Conservation (phyloP, 257 asterid genomes). For the Fraxinus anomala region DNA sequence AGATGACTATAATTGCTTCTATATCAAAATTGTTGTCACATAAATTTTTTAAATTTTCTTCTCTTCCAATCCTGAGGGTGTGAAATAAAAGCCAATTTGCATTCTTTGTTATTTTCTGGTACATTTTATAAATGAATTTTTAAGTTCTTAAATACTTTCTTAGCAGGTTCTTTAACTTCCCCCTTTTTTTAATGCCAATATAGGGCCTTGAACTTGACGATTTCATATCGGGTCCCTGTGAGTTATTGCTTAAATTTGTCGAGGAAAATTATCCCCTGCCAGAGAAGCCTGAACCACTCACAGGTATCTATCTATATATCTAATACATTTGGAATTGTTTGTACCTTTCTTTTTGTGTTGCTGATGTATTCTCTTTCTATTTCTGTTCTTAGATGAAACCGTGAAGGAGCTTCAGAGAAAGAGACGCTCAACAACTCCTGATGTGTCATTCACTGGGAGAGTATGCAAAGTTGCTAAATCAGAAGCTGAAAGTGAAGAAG, state of each 20-base stretch:
- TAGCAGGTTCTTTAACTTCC: conserved; percentile 32
- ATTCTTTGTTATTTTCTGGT: not conserved
- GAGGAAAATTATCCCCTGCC: conserved; percentile 97
- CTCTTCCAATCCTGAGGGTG: not conserved
- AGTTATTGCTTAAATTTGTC: conserved; percentile 87
- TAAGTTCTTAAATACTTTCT: conserved; percentile 14
- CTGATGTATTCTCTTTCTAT: conserved; percentile 25
- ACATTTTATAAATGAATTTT: conserved; percentile 12
- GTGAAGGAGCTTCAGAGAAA: conserved; percentile 86
- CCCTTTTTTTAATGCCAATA: conserved; percentile 21
- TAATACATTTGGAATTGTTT: conserved; percentile 22
- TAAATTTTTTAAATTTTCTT: not conserved
- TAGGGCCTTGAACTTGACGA: conserved; percentile 98
- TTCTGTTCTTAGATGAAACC: conserved; percentile 64
- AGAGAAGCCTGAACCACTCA: conserved; percentile 83
- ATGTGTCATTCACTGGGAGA: conserved; percentile 80
- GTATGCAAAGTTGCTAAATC: conserved; percentile 77
- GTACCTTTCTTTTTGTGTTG: conserved; percentile 27
- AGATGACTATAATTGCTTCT: conserved; percentile 5
- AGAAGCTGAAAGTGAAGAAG: conserved; percentile 72
- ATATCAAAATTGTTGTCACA: not conserved
- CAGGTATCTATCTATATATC: conserved; percentile 56
- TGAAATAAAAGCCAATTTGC: not conserved
- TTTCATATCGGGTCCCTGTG: conserved; percentile 98
- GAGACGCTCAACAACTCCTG: conserved; percentile 82